Evolutionary conservation across 2,329 filamentous ascomycete genomes (phyloP), one percentile per base, ranked within the genome.

Genomic region (Apiospora sp.): DNA sequence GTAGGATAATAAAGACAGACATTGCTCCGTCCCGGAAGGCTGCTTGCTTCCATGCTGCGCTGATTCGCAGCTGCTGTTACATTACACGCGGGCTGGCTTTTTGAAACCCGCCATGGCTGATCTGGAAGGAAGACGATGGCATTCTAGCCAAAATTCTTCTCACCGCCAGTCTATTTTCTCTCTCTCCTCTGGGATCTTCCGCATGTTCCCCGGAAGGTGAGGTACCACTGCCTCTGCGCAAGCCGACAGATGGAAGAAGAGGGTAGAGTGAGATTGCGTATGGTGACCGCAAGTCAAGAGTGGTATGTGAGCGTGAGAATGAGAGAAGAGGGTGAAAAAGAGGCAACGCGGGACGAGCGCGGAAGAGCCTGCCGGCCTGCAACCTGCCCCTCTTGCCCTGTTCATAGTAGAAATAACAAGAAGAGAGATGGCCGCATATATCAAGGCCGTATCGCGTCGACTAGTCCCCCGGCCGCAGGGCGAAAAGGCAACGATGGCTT

Each of bases 351-450:
- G 58, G 58, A 64, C 58, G 58, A 64, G 58, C 5, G n/a, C 58
- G 58, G 58, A 37, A 41, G 34, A 34, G 34, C 34, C 19, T n/a
- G 34, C 58, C 54, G 30, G 19, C 30, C 8, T 37, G 27, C 27
- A 30, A 30, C 27, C 27, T 30, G 27, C 27, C 27, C 27, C 27
- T 61, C 10, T 19, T 64, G 58, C 19, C 19, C 30, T 64, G 58
- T 22, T 8, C 34, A 10, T 41, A 22, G 34, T 41, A n/a, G 58
- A 41, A 8, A 41, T 1, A 64, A 41, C 34, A 34, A n/a, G 67
- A n/a, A 49, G 67, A 49, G 27, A 64, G 44, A 37, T n/a, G 67
- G 67, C 67, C 67, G 67, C 67, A 69, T 69, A 69, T 37, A 48
- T 37, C 67, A 24, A 49, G 67, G 22, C 67, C 67, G 44, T 34